These are phyloP conservation scores for Malus fusca DNA, from an alignment of 306 rosid species.

Conservation along the genomic window DNA sequence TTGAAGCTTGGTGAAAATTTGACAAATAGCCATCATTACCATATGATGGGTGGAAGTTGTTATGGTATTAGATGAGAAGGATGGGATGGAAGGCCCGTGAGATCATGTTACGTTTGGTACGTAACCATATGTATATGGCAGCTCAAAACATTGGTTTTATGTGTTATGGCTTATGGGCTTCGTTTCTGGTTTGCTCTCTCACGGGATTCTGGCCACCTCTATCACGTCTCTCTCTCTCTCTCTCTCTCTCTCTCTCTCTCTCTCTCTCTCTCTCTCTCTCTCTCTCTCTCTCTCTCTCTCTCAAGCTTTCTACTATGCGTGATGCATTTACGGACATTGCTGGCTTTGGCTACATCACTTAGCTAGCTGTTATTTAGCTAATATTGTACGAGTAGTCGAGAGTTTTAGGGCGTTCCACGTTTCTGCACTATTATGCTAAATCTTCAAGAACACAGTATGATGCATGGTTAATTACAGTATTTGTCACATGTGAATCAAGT, in stretches of 20 bases:
- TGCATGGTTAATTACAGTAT: neutral
- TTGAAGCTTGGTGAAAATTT: neutral
- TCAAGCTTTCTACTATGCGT: too few relatives aligned
- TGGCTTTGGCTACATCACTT: neutral
- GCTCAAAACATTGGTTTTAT: neutral
- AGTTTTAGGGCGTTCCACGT: constrained; percentile 30
- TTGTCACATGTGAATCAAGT: neutral
- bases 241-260: constrained; percentile 17
- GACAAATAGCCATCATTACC: neutral
- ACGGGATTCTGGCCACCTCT: constrained; percentile 63
- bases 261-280: constrained; percentile 27
- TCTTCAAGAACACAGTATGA: neutral
- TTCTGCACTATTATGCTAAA: constrained; percentile 20
- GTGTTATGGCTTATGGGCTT: neutral
- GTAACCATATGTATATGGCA: neutral
- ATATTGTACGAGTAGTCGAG: neutral
- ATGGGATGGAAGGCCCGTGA: neutral
- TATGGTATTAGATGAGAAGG: neutral
- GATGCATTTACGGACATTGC: neutral
- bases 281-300: constrained; percentile 17
- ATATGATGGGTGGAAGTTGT: neutral
- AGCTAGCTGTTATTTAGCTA: too few relatives aligned
- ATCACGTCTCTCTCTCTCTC: constrained; percentile 43
- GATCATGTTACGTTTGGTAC: neutral
- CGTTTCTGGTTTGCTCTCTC: constrained; percentile 34